phyloP scores from a whole-genome alignment of 257 asterid genomes.

The Solanum rostratum region DNA sequence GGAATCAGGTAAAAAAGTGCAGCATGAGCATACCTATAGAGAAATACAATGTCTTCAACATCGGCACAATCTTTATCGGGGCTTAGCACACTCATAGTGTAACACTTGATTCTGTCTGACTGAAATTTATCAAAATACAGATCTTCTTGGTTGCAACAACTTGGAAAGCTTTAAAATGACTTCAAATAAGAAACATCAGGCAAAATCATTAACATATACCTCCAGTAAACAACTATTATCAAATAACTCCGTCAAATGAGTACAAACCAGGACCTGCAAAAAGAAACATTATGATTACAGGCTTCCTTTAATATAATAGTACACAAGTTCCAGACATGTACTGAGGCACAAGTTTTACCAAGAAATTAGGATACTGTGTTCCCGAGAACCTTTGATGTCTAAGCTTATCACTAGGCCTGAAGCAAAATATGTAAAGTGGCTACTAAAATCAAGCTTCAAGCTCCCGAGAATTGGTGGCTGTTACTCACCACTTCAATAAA shows the following conservation, averaged over 20 bases:
- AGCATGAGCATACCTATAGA: conserved; percentile 50
- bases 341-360: neutral
- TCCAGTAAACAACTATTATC: conserved; percentile 53
- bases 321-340: neutral
- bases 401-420: neutral
- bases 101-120: conserved; percentile 71
- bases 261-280: conserved; percentile 78
- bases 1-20: neutral
- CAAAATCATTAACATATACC: conserved; percentile 30
- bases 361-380: neutral
- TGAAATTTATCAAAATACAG: conserved; percentile 17
- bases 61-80: conserved; percentile 44
- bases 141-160: neutral
- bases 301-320: neutral
- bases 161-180: conserved; percentile 2
- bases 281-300: neutral
- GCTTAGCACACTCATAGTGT: conserved; percentile 93
- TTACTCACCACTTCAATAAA: neutral
- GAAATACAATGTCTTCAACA: conserved; percentile 70
- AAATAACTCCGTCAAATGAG: conserved; percentile 91
- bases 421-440: neutral
- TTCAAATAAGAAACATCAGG: conserved; percentile 9
- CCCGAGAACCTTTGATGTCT: neutral
- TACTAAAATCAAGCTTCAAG: neutral
- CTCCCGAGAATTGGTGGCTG: neutral